Conservation (phyloP, 2,329 filamentous ascomycete species). For the Thelonectria olida region DNA sequence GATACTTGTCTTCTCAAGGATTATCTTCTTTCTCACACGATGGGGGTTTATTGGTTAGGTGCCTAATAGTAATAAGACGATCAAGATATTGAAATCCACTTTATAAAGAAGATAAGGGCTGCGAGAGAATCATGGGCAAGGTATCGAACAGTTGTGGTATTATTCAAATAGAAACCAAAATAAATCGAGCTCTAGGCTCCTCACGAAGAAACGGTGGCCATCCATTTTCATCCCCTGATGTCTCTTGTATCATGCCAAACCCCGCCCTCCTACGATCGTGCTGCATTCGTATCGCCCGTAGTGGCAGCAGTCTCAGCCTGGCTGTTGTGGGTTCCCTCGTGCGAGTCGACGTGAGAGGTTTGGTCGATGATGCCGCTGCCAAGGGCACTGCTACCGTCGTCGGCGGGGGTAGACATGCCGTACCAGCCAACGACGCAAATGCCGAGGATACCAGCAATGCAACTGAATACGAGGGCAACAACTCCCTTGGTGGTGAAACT, state of each 20-base stretch:
- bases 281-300: constrained; percentile 4
- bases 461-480: constrained; percentile 79
- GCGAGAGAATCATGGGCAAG: too few relatives aligned
- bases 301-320: constrained; percentile 3
- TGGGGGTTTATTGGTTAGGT: background rate
- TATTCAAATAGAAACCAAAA: constrained; percentile 2
- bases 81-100: background rate
- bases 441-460: constrained; percentile 73
- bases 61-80: background rate
- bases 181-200: constrained; percentile 5
- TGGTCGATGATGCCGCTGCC: constrained; percentile 30
- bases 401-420: constrained; percentile 48
- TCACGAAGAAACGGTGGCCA: background rate
- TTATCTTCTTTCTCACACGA: background rate
- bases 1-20: constrained; percentile 5
- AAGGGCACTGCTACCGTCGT: constrained; percentile 27
- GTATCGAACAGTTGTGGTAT: background rate
- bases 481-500: constrained; percentile 76
- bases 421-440: constrained; percentile 75
- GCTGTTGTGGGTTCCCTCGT: background rate
- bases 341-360: constrained; percentile 22
- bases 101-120: too few relatives aligned
- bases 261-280: background rate
- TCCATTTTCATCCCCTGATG: background rate
- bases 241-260: background rate